Evolutionary conservation across 139 green algal genomes (phyloP), one percentile per base, ranked within the genome.

Genomic region (Chlamydomonas sp.): DNA sequence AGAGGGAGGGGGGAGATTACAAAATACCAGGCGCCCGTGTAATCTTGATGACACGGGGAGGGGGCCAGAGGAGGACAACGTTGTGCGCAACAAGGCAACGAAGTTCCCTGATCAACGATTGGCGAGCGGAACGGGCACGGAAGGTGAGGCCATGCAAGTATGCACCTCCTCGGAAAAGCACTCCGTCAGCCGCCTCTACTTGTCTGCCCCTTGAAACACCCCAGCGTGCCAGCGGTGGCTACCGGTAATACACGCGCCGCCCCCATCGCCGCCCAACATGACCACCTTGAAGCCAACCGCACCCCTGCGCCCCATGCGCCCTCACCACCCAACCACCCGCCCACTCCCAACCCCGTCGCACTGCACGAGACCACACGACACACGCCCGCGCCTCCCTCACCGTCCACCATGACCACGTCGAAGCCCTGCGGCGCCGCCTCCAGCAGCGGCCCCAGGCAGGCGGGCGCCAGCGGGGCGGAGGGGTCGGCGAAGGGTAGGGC

Each of bases 391-490:
- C 66, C 67, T 57, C 15, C 2, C 78, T 31, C 57, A 79, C 78
- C 86, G 49, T 89, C 90, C 49, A 91, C n/a, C 59, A 95, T 64
- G 4, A 89, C 90, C 3, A 64, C 80, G 62, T 94, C 78, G 63
- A 92, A 92, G 7, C 73, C 83, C 2, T n/a, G n/a, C 3, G 16
- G 14, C 49, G 73, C 49, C 49, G 83, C 83, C 3, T 6, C n/a
- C 74, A 77, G 49, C 57, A 66, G 63, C 18, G 31, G 73, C 2
- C 61, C 49, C 83, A 88, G 83, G 62, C 83, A 82, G 14, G 17
- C 5, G 12, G 74, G 83, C 1, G 58, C 74, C 49, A 88, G 75
- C 12, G 83, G 17, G 4, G 12, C 57, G 0, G 10, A 18, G 10
- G 66, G 66, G 66, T 4, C 83, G 60, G 31, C 20, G 63, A 88